These are phyloP conservation scores for Colletotrichum karsti DNA, from an alignment of 2,329 filamentous ascomycete genomes.

Conservation along the genomic window DNA sequence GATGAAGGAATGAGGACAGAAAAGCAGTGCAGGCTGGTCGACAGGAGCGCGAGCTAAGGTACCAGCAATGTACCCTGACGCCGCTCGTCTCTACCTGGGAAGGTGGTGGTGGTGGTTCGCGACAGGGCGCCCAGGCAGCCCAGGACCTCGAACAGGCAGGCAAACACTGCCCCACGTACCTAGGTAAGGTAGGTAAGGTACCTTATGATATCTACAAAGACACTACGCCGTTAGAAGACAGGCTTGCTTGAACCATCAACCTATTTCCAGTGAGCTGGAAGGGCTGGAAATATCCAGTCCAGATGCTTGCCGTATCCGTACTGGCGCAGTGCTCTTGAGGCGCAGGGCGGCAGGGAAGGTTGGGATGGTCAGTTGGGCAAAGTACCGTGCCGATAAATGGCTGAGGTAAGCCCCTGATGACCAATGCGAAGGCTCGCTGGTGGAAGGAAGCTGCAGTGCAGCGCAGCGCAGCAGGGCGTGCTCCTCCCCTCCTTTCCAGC, in stretches of 20 bases:
- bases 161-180: conserved; percentile 19
- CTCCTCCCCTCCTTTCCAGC: too few relatives aligned
- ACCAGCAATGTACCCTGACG: conserved; percentile 1
- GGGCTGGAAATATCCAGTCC: neutral
- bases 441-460: neutral
- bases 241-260: too few relatives aligned
- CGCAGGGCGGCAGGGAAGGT: conserved; percentile 9
- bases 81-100: neutral
- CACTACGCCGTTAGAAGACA: too few relatives aligned
- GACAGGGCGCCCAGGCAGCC: conserved; percentile 1
- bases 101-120: neutral
- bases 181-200: conserved; percentile 5
- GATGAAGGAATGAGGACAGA: conserved; percentile 23
- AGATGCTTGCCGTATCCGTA: neutral
- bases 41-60: neutral
- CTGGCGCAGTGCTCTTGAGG: conserved; percentile 2
- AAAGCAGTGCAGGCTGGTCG: conserved; percentile 15
- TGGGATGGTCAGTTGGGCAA: neutral
- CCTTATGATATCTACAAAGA: too few relatives aligned
- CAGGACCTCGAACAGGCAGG: neutral
- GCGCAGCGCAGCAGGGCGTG: neutral
- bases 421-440: too few relatives aligned
- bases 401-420: conserved; percentile 22
- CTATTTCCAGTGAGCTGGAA: neutral
- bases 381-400: conserved; percentile 16